Conservation (phyloP, 2,329 filamentous ascomycete genomes). For the Rugonectria rugulosa region DNA sequence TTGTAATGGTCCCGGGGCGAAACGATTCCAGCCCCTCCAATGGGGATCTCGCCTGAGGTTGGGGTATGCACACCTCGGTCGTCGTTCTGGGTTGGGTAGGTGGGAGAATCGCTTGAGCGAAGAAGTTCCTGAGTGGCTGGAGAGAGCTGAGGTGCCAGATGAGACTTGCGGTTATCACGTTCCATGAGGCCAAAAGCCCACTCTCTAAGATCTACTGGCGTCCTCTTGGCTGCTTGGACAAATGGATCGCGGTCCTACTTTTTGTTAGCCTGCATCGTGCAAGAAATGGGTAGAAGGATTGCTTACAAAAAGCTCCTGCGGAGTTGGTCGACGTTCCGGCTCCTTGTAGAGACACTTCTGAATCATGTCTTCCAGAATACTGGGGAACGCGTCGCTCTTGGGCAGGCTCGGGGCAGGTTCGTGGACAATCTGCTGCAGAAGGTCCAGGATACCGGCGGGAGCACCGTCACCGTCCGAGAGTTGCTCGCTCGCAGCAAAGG, state of each 20-base stretch:
- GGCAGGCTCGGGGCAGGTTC: slow-evolving; percentile 92
- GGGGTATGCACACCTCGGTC: slow-evolving; percentile 64
- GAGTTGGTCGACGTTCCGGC: slow-evolving; percentile 87
- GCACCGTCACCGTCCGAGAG: slow-evolving; percentile 78
- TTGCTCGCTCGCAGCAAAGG: slow-evolving; percentile 80
- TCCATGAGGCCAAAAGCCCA: slow-evolving; percentile 97
- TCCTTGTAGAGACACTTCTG: slow-evolving; percentile 94
- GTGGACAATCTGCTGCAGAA: slow-evolving; percentile 96
- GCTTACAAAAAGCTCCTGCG: slow-evolving; percentile 88
- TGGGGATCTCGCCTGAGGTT: slow-evolving; percentile 76
- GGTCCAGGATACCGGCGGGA: slow-evolving; percentile 92
- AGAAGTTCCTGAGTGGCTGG: slow-evolving; percentile 81
- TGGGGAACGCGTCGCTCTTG: slow-evolving; percentile 96
- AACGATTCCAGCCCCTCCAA: slow-evolving; percentile 63
- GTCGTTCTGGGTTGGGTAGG: slow-evolving; percentile 48
- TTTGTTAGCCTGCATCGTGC: slow-evolving; percentile 24
- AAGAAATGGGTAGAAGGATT: slow-evolving; percentile 16
- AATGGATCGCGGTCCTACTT: slow-evolving; percentile 90
- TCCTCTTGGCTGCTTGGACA: slow-evolving; percentile 94
- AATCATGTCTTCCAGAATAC: slow-evolving; percentile 95
- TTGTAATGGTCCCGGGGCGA: slow-evolving; percentile 60
- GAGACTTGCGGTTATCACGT: slow-evolving; percentile 92
- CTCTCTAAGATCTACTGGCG: slow-evolving; percentile 89
- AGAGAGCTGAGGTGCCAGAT: slow-evolving; percentile 81
- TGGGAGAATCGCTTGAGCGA: slow-evolving; percentile 68